Conservation (phyloP, 2,329 filamentous ascomycete species). For the Lasiodiplodia theobromae region DNA sequence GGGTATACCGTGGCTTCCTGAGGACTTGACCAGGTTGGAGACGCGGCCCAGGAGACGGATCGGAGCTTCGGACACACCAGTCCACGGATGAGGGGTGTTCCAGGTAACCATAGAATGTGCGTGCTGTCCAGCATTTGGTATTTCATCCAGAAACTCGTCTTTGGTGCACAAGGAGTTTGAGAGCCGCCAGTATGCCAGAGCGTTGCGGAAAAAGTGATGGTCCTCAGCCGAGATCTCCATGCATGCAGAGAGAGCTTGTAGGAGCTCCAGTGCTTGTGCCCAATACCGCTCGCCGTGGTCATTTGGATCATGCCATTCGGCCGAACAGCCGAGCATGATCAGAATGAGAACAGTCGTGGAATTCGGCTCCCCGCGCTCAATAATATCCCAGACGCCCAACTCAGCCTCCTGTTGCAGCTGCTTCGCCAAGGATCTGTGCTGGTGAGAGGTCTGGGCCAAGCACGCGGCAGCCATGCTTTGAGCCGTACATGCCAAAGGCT, state of each 20-base stretch:
- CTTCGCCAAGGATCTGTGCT: background rate
- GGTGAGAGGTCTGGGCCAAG: background rate
- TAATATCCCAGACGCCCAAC: background rate
- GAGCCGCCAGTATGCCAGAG: background rate
- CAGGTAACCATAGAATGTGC: background rate
- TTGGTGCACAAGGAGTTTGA: background rate
- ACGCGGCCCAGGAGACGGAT: background rate
- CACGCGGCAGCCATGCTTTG: background rate
- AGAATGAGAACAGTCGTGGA: background rate
- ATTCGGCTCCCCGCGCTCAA: background rate
- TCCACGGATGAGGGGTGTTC: background rate
- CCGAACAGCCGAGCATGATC: background rate
- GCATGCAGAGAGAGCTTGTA: background rate
- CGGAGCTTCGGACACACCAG: background rate
- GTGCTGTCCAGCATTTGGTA: background rate
- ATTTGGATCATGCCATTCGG: background rate
- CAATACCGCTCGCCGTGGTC: background rate
- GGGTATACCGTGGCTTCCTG: background rate
- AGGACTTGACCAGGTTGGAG: background rate
- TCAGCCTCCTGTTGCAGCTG: background rate
- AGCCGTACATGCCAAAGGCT: background rate
- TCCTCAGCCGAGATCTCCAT: background rate
- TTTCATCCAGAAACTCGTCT: background rate
- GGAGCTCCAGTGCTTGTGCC: background rate
- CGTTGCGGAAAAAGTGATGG: background rate